A percentile compares a stretch with the other conserved stretches of the same genome.
phyloP scores from a whole-genome alignment of 2,329 filamentous ascomycete genomes.

The Hypoxylon sp. region DNA sequence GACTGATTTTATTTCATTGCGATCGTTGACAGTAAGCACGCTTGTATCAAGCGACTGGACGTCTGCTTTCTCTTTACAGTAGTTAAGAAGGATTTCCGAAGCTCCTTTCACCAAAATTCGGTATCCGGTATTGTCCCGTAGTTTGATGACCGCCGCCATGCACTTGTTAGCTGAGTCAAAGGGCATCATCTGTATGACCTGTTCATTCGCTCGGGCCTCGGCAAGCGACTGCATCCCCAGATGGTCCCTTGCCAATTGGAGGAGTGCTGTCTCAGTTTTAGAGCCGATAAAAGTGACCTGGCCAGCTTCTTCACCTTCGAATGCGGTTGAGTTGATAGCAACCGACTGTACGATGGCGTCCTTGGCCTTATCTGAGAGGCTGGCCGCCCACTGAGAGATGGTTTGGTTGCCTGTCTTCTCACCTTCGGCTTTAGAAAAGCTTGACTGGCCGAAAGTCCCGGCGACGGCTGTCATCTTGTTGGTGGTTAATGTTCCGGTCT shows the following conservation, averaged over 20 bases:
- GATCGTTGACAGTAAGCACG: conserved; percentile 68
- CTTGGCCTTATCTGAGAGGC: conserved; percentile 50
- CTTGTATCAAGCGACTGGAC: conserved; percentile 57
- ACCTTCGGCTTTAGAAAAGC: conserved; percentile 48
- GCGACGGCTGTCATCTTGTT: conserved; percentile 84
- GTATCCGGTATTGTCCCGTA: conserved; percentile 59
- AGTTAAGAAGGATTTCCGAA: conserved; percentile 66
- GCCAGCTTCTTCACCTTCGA: conserved; percentile 64
- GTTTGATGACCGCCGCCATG: conserved; percentile 67
- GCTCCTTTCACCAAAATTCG: conserved; percentile 68
- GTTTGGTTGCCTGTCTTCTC: conserved; percentile 41
- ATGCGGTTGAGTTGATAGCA: conserved; percentile 70
- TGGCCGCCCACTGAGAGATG: conserved; percentile 52
- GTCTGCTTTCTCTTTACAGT: conserved; percentile 56
- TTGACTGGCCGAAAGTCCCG: conserved; percentile 70
- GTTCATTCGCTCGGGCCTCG: conserved; percentile 61
- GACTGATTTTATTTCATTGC: conserved; percentile 64
- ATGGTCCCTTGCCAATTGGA: conserved; percentile 64
- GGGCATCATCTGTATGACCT: conserved; percentile 64
- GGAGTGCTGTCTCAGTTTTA: conserved; percentile 69
- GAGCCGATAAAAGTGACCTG: conserved; percentile 65
- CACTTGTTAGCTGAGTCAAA: conserved; percentile 69
- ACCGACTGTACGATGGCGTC: conserved; percentile 59
- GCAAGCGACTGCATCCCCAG: conserved; percentile 63
- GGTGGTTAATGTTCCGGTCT: conserved; percentile 80